phyloP scores from a whole-genome alignment of 495 filamentous ascomycete species.

The Neurospora intermedia region DNA sequence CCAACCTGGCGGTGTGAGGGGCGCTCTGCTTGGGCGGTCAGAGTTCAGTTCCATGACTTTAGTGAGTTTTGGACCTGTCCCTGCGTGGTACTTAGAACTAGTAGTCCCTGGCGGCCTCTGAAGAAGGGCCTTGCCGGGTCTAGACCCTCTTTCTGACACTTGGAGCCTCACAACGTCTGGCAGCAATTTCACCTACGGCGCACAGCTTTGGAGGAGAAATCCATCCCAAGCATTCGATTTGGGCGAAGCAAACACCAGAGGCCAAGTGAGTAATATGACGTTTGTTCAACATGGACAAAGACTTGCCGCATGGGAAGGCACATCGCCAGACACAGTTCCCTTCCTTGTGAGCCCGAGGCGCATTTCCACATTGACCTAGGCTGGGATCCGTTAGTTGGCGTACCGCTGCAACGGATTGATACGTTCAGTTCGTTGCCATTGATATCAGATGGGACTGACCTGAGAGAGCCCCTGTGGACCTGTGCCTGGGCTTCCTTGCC shows the following conservation, averaged over 20 bases:
- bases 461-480: neutral
- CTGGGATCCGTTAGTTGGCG: neutral
- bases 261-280: neutral
- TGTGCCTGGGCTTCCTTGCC: neutral
- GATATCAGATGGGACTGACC: neutral
- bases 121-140: neutral
- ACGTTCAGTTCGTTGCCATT: neutral
- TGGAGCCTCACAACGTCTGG: neutral
- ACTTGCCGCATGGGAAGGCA: neutral
- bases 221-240: neutral
- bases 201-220: neutral
- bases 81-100: too few species aligned
- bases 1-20: neutral
- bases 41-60: neutral
- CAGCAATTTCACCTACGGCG: neutral
- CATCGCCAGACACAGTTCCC: neutral
- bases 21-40: neutral
- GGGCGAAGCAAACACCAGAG: neutral
- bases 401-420: neutral
- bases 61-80: neutral
- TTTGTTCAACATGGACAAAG: neutral
- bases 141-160: neutral
- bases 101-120: neutral
- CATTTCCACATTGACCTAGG: neutral
- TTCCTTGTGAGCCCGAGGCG: neutral